These are phyloP conservation scores for Colletotrichum sp. DNA, from an alignment of 2,329 filamentous ascomycete species.

Conservation along the genomic window DNA sequence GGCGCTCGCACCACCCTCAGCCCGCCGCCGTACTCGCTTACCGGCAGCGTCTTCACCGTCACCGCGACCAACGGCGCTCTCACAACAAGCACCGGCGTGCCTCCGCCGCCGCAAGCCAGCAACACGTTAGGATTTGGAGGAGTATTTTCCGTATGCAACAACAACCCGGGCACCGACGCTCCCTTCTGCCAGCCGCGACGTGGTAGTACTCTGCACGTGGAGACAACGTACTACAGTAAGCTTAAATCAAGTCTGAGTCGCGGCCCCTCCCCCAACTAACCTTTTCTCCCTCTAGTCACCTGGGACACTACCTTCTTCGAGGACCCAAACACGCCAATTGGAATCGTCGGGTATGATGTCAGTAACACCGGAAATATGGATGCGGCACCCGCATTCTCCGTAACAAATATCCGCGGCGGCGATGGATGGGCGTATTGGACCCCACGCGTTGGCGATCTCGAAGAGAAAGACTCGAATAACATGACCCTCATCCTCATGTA, in stretches of 20 bases:
- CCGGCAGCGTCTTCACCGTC: constrained; percentile 33
- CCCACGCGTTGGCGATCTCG: constrained; percentile 26
- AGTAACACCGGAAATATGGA: constrained; percentile 10
- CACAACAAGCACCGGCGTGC: constrained; percentile 33
- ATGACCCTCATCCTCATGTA: constrained; percentile 27
- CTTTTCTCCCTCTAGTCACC: constrained; percentile 29
- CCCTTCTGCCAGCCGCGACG: constrained; percentile 38
- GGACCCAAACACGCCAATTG: constrained; percentile 20
- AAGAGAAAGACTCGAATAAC: constrained; percentile 14
- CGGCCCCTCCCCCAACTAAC: neutral
- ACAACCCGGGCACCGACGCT: constrained; percentile 25
- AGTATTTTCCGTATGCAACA: constrained; percentile 33
- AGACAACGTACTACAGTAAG: constrained; percentile 37
- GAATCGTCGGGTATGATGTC: constrained; percentile 22
- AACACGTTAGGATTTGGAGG: constrained; percentile 27
- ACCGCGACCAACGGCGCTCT: constrained; percentile 23
- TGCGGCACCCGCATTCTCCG: constrained; percentile 20
- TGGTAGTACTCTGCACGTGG: constrained; percentile 31
- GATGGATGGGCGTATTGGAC: constrained; percentile 33
- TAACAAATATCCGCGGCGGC: constrained; percentile 23
- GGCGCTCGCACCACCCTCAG: constrained; percentile 31
- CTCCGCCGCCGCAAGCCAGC: constrained; percentile 34
- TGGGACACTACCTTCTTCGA: constrained; percentile 33
- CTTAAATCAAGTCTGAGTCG: neutral
- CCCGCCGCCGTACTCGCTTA: constrained; percentile 31